Conservation (phyloP, 345 rosid species). For the Sisymbrium altissimum region DNA sequence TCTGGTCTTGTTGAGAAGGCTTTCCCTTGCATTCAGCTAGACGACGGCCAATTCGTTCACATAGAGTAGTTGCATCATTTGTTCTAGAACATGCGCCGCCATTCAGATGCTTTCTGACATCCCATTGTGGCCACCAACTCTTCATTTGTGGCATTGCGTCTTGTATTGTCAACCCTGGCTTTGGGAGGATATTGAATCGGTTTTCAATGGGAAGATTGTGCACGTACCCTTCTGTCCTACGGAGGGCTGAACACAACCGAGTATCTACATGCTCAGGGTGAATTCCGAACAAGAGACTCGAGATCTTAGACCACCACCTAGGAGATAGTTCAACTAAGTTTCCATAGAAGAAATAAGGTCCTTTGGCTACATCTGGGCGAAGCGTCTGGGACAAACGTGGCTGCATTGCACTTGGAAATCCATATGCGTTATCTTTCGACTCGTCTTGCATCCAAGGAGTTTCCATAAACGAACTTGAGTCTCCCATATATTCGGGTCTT, state of each 20-base stretch:
- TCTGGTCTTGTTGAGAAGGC: slow-evolving; percentile 54
- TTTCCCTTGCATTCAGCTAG: slow-evolving; percentile 51
- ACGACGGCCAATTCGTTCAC: slow-evolving; percentile 52
- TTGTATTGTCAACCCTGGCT: slow-evolving; percentile 53
- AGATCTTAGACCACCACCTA: slow-evolving; percentile 59
- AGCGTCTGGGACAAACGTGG: slow-evolving; percentile 46
- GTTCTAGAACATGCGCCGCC: slow-evolving; percentile 32
- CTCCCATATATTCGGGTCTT: slow-evolving; percentile 49
- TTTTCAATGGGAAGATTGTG: slow-evolving; percentile 75
- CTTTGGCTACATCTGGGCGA: slow-evolving; percentile 44
- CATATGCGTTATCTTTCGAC: slow-evolving; percentile 13
- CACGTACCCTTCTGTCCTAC: slow-evolving; percentile 76
- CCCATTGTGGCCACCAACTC: slow-evolving; percentile 98
- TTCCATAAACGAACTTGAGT: slow-evolving; percentile 40
- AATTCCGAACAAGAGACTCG: slow-evolving; percentile 54
- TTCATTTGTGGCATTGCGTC: slow-evolving; percentile 61
- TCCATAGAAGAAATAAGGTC: slow-evolving; percentile 83
- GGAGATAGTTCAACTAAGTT: slow-evolving; percentile 46
- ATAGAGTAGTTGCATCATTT: slow-evolving; percentile 44
- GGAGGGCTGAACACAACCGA: slow-evolving; percentile 61
- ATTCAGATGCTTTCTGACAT: slow-evolving; percentile 70
- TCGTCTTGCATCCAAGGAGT: slow-evolving; percentile 49
- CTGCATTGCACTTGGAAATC: slow-evolving; percentile 36
- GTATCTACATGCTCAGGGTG: slow-evolving; percentile 74
- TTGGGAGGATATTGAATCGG: slow-evolving; percentile 55